A percentile compares a stretch with the other conserved stretches of the same genome.
Evolutionary conservation across 2,329 filamentous ascomycete species (phyloP).

Genomic region (Fusarium globosum): DNA sequence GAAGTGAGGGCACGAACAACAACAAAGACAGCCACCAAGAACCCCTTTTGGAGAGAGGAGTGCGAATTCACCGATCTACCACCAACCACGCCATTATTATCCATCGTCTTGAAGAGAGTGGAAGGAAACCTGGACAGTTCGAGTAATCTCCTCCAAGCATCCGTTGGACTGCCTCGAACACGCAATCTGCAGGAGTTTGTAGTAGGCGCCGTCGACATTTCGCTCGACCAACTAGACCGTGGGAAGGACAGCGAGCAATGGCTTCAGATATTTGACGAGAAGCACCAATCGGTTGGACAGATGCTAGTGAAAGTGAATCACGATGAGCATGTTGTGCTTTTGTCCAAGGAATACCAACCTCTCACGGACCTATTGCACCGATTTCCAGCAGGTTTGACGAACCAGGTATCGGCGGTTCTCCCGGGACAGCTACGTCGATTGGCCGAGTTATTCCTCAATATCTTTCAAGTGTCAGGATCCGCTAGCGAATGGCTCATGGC

Average conservation of each 20-base stretch:
- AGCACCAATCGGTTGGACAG: slow-evolving; percentile 80
- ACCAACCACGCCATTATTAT: slow-evolving; percentile 73
- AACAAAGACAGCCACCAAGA: slow-evolving; percentile 75
- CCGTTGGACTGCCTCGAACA: slow-evolving; percentile 50
- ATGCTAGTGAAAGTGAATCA: slow-evolving; percentile 85
- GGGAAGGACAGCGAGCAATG: slow-evolving; percentile 87
- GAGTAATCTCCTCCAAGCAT: slow-evolving; percentile 46
- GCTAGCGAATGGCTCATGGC: slow-evolving; percentile 92
- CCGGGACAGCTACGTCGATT: slow-evolving; percentile 82
- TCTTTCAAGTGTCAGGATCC: slow-evolving; percentile 91
- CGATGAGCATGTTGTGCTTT: slow-evolving; percentile 89
- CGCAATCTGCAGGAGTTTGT: slow-evolving; percentile 62
- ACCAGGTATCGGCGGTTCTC: slow-evolving; percentile 83
- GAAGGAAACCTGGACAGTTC: slow-evolving; percentile 61
- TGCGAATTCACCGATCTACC: slow-evolving; percentile 82
- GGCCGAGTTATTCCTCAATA: slow-evolving; percentile 88
- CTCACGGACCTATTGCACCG: slow-evolving; percentile 86
- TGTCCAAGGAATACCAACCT: slow-evolving; percentile 84
- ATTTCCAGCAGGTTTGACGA: slow-evolving; percentile 84
- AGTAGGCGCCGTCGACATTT: slow-evolving; percentile 82
- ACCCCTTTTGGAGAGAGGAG: slow-evolving; percentile 85
- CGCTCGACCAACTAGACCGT: slow-evolving; percentile 80
- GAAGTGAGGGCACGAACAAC: slow-evolving; percentile 82
- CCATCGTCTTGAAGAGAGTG: slow-evolving; percentile 76
- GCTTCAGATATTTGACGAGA: slow-evolving; percentile 84